Evolutionary conservation across 2,329 filamentous ascomycete species (phyloP), one percentile per base, ranked within the genome.

Genomic region (Aspergillus nomiae): DNA sequence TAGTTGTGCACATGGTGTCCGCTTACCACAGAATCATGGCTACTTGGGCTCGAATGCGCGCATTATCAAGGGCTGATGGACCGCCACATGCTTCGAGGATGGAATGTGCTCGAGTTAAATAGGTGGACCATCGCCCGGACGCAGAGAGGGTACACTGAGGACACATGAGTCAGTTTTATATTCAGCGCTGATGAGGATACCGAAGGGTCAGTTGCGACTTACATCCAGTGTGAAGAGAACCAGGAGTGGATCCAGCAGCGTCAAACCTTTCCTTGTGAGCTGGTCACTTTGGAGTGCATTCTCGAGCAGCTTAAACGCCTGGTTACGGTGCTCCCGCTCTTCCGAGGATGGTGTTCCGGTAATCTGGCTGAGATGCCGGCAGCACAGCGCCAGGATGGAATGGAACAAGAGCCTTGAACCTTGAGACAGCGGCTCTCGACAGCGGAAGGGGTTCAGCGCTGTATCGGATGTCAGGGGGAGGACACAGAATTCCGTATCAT

Each of bases 171-270:
- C 19, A 41, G 38, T 3, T n/a, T 41, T 41, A 7, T 41, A 19
- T 41, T 10, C 9, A n/a, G 60, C 14, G 36, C 14, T 4, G 16
- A 7, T 12, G 14, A n/a, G n/a, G 4, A 5, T 7, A n/a, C 14
- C 50, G 8, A 21, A 7, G 7, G 0, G 3, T 43, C 2, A 4
- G 56, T 4, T 7, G 8, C n/a, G 26, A 46, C 72, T 56, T 65
- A 73, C 76, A 46, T 78, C 74, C 9, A 77, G 59, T 19, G 74
- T 77, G 61, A 77, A 73, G 7, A 78, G 58, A 7, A 78, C 69
- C 19, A 76, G 51, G 0, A 74, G 66, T 0, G 74, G 71, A 38
- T 76, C 75, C 1, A 78, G 50, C 21, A 73, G 53, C 16, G 43
- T 32, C 19, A 62, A 55, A 12, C 57, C 61, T 8, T 38, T 30